Conservation (phyloP, 2,329 filamentous ascomycete species). For the Aspergillus pseudoterreus region DNA sequence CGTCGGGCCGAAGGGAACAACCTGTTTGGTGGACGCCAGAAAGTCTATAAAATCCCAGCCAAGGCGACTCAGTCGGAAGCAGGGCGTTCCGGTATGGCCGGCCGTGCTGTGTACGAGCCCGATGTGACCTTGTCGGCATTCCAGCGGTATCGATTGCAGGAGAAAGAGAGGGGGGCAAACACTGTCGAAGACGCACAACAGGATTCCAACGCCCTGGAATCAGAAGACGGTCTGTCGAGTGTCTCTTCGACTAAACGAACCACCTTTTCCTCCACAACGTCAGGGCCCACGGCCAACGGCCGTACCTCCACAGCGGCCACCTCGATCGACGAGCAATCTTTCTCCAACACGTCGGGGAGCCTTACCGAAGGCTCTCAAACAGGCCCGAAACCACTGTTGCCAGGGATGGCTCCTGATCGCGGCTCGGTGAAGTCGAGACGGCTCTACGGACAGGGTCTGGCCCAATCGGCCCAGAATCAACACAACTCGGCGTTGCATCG, state of each 20-base stretch:
- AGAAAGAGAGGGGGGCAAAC: constrained; percentile 48
- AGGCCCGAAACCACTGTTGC: constrained; percentile 23
- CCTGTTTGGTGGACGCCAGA: constrained; percentile 91
- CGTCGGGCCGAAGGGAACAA: constrained; percentile 87
- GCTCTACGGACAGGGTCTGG: constrained; percentile 78
- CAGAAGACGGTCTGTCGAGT: constrained; percentile 48
- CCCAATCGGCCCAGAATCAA: constrained; percentile 75
- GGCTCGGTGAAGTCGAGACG: constrained; percentile 67
- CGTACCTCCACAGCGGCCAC: constrained; percentile 84
- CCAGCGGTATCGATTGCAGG: constrained; percentile 63
- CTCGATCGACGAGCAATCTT: constrained; percentile 71
- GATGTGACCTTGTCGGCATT: constrained; percentile 82
- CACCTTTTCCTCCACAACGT: constrained; percentile 79
- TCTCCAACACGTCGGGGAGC: constrained; percentile 5
- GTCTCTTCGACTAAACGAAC: constrained; percentile 73
- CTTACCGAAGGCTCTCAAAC: constrained; percentile 17
- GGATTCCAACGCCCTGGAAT: constrained; percentile 38
- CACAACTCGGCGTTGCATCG: constrained; percentile 73
- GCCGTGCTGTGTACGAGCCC: constrained; percentile 74
- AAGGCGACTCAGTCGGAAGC: constrained; percentile 34
- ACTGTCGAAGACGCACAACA: constrained; percentile 32
- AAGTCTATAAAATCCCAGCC: constrained; percentile 80
- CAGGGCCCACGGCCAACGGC: constrained; percentile 63
- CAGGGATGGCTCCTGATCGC: constrained; percentile 52
- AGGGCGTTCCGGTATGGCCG: constrained; percentile 50